Conservation (phyloP, 192 early-diverging fungal species). For the Backusella luteola region DNA sequence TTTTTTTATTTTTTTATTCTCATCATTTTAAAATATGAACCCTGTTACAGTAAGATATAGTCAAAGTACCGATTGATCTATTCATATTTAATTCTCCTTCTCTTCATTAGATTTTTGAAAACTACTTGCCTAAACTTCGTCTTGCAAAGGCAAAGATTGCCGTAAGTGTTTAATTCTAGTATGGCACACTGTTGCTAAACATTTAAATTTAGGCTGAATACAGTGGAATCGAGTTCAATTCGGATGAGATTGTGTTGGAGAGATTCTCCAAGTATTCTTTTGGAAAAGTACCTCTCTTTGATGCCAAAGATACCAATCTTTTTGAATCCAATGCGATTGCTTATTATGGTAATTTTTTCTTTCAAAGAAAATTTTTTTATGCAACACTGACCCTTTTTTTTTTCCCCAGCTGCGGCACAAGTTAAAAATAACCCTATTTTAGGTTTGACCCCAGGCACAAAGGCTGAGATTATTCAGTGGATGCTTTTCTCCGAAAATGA, state of each 20-base stretch:
- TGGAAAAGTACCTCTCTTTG: neutral
- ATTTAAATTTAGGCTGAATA: neutral
- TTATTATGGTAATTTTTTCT: neutral
- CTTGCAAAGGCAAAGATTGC: neutral
- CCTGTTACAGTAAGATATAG: neutral
- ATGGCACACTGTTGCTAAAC: no score
- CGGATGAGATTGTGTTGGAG: neutral
- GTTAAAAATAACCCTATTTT: neutral
- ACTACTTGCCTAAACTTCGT: neutral
- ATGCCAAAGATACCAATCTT: neutral
- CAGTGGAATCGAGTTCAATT: neutral
- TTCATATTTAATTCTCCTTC: neutral
- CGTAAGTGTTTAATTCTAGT: neutral
- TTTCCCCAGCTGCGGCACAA: neutral
- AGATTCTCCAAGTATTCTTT: neutral
- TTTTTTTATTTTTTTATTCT: neutral
- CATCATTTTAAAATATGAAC: neutral
- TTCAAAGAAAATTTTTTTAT: neutral
- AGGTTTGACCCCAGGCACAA: neutral
- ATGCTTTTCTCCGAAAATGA: conserved; percentile 58
- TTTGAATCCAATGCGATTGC: neutral
- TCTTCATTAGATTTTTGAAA: neutral
- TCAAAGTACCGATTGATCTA: neutral
- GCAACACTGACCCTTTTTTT: neutral
- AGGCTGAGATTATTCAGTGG: conserved; percentile 40